Evolutionary conservation across 805 yeast species (phyloP), one percentile per base, ranked within the genome.

Genomic region (Ogataea pini): DNA sequence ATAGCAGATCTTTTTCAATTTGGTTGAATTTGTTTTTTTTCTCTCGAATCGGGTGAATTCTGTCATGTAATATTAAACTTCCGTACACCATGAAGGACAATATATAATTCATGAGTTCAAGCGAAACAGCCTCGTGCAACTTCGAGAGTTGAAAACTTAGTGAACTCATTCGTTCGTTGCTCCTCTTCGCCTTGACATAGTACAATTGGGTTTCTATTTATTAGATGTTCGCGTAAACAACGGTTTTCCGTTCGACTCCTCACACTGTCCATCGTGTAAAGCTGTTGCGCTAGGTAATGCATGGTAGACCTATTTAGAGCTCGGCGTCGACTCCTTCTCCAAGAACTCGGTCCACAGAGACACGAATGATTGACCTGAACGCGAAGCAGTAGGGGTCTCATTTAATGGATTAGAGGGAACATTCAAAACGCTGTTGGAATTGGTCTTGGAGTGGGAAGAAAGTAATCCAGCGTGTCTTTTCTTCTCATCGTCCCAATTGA

Each of bases 401-500:
- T 52, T 34, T 9, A 48, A 39, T 7, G 65, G 54, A 25, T 46
- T 53, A 7, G 49, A 32, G 4, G 61, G 65, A 9, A 61, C 57
- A 33, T 61, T 60, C 19, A 64, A 48, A 4, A 63, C 58, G 51
- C 67, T 75, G 49, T 68, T 71, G 2, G 68, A 60, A 36, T 58
- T 60, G 5, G 62, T 47, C 41, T 48, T 60, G 3, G 55, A 50
- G n/a, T 49, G 46, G 3, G 55, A 50, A 8, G 62, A 58, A 24
- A 78, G 62, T 44, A 89, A 68, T 0, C 96, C 96, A 1, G 95
- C 95, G 51, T 83, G 86, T 19, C 80, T 71, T 59, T 78, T 82
- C 63, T 86, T 82, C 37, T 78, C 83, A 42, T 89, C 94, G 65
- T 86, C 92, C 99, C 99, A 94, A 49, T 80, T 85, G 49, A 94